Percentiles rank a stretch among this genome's conserved stretches.
Evolutionary conservation across 2,329 filamentous ascomycete species (phyloP).

Genomic region (Grosmannia huntii): DNA sequence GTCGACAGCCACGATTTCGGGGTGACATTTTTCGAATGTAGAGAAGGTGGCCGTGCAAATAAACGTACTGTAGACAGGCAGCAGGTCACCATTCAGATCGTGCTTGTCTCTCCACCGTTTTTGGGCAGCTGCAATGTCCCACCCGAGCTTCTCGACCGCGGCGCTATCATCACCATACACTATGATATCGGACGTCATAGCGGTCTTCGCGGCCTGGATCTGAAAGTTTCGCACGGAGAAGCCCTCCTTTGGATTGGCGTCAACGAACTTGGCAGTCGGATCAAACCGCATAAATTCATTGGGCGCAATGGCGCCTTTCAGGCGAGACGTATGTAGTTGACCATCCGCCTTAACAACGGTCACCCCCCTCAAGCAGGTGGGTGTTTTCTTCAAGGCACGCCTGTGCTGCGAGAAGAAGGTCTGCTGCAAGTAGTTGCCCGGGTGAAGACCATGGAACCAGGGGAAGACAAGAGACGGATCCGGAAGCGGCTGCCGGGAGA

Average conservation of each 20-base stretch:
- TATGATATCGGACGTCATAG: slow-evolving; percentile 80
- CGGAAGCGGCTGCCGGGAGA: slow-evolving; percentile 68
- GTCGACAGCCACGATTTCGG: slow-evolving; percentile 63
- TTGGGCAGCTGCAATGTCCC: slow-evolving; percentile 64
- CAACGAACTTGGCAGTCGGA: slow-evolving; percentile 51
- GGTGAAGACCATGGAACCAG: slow-evolving; percentile 89
- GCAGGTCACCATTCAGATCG: slow-evolving; percentile 36
- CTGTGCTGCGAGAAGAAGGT: slow-evolving; percentile 77
- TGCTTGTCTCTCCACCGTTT: slow-evolving; percentile 57
- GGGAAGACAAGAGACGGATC: slow-evolving; percentile 82
- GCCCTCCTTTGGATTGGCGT: slow-evolving; percentile 75
- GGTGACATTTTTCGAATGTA: slow-evolving; percentile 57
- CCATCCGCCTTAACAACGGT: slow-evolving; percentile 84
- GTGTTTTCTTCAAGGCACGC: slow-evolving; percentile 55
- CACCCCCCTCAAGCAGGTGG: slow-evolving; percentile 66
- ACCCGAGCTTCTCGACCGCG: slow-evolving; percentile 49
- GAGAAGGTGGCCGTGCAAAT: slow-evolving; percentile 51
- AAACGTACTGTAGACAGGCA: slow-evolving; percentile 75
- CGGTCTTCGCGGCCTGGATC: slow-evolving; percentile 82
- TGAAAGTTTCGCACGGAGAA: slow-evolving; percentile 97
- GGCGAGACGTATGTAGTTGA: slow-evolving; percentile 56
- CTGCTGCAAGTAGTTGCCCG: slow-evolving; percentile 76
- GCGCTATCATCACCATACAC: slow-evolving; percentile 69
- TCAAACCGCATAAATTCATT: slow-evolving; percentile 58
- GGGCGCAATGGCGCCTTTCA: slow-evolving; percentile 79